phyloP scores from a whole-genome alignment of 768 basidiomycete genomes.

The Phaeotremella fagi region DNA sequence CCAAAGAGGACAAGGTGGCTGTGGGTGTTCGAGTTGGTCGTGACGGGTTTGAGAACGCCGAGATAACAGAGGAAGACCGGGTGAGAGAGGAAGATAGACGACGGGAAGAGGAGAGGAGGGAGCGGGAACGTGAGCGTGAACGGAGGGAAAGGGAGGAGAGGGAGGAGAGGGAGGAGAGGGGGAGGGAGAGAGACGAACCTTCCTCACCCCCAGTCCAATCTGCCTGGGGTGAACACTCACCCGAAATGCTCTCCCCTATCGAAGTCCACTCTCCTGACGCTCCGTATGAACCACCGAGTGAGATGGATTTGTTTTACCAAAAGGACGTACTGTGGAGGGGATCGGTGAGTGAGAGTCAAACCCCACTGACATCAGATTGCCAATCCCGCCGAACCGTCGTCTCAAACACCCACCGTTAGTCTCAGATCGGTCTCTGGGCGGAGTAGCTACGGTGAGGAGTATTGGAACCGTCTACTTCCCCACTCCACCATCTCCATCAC shows the following conservation, averaged over 20 bases:
- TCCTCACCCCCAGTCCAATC: too few species aligned
- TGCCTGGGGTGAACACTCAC: too few species aligned
- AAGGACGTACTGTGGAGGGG: slow-evolving; percentile 37
- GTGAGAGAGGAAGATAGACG: slow-evolving; percentile 1
- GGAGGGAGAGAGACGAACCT: too few species aligned
- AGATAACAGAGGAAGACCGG: slow-evolving; percentile 14
- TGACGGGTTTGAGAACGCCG: slow-evolving; percentile 38
- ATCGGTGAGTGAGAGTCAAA: slow-evolving; percentile 21
- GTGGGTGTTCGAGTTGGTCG: slow-evolving; percentile 27
- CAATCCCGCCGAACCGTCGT: slow-evolving; percentile 29
- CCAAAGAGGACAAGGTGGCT: slow-evolving; percentile 14
- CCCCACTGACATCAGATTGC: slow-evolving; percentile 17
- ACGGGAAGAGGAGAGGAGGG: background rate
- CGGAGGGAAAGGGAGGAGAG: background rate
- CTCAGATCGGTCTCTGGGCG: slow-evolving; percentile 16
- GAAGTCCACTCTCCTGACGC: too few species aligned
- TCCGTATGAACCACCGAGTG: too few species aligned
- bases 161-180: background rate
- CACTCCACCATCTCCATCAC: slow-evolving; percentile 25
- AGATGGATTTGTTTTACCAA: slow-evolving; percentile 17
- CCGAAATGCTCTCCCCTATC: too few species aligned
- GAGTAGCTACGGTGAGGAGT: slow-evolving; percentile 2
- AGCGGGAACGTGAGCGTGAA: background rate
- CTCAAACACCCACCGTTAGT: slow-evolving; percentile 13
- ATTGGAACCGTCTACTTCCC: slow-evolving; percentile 33